A percentile compares a stretch with the other conserved stretches of the same genome.
These are phyloP conservation scores for Mycena epipterygia DNA, from an alignment of 768 basidiomycete genomes.

Conservation along the genomic window DNA sequence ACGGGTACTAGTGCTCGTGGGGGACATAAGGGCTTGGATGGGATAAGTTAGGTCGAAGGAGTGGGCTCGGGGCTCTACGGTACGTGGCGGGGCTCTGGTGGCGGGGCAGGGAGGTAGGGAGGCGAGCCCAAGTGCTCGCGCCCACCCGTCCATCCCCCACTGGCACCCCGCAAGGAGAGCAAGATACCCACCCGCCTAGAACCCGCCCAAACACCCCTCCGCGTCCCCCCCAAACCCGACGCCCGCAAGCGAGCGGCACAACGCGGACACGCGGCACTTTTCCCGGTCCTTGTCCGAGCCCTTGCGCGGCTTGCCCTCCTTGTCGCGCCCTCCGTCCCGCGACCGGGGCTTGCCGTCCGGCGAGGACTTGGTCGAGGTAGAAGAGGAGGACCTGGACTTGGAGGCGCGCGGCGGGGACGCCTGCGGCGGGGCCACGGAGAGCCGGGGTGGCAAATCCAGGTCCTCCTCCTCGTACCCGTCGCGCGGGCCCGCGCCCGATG, in stretches of 20 bases:
- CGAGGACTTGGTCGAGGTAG: not conserved
- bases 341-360: not conserved
- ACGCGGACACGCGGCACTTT: not conserved
- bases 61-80: too few relatives aligned
- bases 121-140: too few relatives aligned
- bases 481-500: not conserved
- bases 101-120: too few relatives aligned
- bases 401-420: not conserved
- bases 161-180: not conserved
- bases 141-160: too few relatives aligned
- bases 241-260: constrained; percentile 27
- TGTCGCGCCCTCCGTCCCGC: constrained; percentile 1
- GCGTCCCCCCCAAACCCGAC: not conserved
- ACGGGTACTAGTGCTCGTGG: too few relatives aligned
- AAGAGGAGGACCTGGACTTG: not conserved
- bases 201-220: constrained; percentile 30
- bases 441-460: not conserved
- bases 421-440: not conserved
- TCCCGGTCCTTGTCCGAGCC: not conserved
- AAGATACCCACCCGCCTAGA: not conserved
- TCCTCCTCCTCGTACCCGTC: constrained; percentile 39
- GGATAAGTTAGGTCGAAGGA: too few relatives aligned
- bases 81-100: too few relatives aligned
- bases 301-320: not conserved
- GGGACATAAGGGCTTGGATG: too few relatives aligned